Evolutionary conservation across 1,284 basidiomycete genomes (phyloP).

Genomic region (Naganishia liquefaciens): DNA sequence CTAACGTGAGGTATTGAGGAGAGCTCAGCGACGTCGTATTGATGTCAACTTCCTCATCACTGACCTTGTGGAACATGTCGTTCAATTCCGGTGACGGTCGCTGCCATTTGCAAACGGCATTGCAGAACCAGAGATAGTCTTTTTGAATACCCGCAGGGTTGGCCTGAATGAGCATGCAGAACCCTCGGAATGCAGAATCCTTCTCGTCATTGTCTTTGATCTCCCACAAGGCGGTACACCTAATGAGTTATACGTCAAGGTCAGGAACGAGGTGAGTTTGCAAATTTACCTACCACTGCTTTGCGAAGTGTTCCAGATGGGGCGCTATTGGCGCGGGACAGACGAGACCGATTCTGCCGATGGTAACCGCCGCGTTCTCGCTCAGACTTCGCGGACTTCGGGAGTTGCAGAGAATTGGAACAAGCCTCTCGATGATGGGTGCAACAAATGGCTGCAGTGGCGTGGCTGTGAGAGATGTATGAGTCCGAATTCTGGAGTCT

Average conservation of each 20-base stretch:
- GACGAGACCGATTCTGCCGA: constrained; percentile 91
- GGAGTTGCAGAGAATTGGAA: constrained; percentile 85
- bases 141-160: constrained; percentile 90
- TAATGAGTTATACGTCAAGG: constrained; percentile 14
- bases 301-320: constrained; percentile 84
- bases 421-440: constrained; percentile 79
- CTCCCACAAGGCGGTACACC: constrained; percentile 91
- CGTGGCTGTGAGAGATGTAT: constrained; percentile 61
- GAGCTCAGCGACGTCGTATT: neutral
- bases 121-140: constrained; percentile 93
- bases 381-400: constrained; percentile 91
- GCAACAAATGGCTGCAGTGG: constrained; percentile 88
- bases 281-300: constrained; percentile 68
- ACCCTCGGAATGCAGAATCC: constrained; percentile 97
- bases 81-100: constrained; percentile 84
- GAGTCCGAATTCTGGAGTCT: too few relatives aligned
- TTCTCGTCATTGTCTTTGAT: constrained; percentile 99
- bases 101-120: constrained; percentile 92
- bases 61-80: constrained; percentile 74
- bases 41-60: constrained; percentile 19
- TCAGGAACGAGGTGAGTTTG: constrained; percentile 9
- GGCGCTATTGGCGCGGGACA: constrained; percentile 86
- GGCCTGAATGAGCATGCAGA: constrained; percentile 92
- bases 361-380: constrained; percentile 99
- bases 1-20: constrained; percentile 28